phyloP scores from a whole-genome alignment of 257 asterid species.

The Nicotiana paniculata region DNA sequence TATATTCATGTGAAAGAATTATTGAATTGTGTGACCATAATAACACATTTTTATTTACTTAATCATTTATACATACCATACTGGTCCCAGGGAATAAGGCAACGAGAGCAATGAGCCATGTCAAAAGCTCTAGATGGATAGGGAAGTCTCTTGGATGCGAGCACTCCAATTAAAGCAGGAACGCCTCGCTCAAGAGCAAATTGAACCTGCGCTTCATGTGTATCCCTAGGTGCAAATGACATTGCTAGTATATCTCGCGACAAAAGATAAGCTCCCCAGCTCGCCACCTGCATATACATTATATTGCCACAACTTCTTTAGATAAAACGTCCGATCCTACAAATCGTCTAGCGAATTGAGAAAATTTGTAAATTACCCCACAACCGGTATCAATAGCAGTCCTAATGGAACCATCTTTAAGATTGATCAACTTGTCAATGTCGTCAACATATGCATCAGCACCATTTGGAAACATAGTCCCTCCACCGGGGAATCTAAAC shows the following conservation, averaged over 20 bases:
- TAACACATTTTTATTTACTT: background rate
- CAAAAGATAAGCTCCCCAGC: conserved; percentile 90
- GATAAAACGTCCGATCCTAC: background rate
- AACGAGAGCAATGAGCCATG: conserved; percentile 96
- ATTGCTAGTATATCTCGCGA: conserved; percentile 59
- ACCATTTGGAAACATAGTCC: conserved; percentile 85
- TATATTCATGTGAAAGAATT: background rate
- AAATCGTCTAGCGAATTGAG: background rate
- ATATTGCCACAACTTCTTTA: background rate
- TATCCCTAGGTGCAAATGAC: conserved; percentile 93
- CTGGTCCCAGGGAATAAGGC: conserved; percentile 91
- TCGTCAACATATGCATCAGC: conserved; percentile 68
- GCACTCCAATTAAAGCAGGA: conserved; percentile 81
- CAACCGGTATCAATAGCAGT: conserved; percentile 95
- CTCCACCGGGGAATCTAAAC: conserved; percentile 87
- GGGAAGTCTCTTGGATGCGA: conserved; percentile 89
- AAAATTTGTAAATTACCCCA: conserved; percentile 41
- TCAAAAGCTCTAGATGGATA: conserved; percentile 85
- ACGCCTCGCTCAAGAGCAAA: conserved; percentile 93
- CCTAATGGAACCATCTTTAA: conserved; percentile 67
- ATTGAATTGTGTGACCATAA: no score
- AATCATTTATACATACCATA: conserved; percentile 30
- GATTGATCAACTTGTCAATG: conserved; percentile 58
- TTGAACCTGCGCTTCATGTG: conserved; percentile 89
- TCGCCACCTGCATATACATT: conserved; percentile 51